Evolutionary conservation across 257 asterid species (phyloP), one percentile per base, ranked within the genome.

Genomic region (Knoxia roxburghii): DNA sequence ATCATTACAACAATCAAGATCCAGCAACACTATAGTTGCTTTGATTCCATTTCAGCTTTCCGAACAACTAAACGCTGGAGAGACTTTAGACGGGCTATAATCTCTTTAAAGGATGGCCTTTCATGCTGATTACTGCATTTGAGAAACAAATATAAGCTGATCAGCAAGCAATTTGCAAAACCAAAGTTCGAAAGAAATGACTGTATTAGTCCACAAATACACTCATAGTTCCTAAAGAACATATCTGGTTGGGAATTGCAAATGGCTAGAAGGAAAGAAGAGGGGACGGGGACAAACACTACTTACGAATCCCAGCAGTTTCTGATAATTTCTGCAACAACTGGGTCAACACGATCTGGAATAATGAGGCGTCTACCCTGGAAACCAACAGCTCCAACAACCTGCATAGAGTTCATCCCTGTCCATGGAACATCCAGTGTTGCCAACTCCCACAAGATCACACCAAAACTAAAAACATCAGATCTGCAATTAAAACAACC

Each of bases 321-420:
- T 1, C 72, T 82, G 66, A 92, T 89, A 64, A 89, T 86, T 78
- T 86, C 85, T 27, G 96, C 93, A 62, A 92, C 95, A 57, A 74
- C 68, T 13, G 94, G 91, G 80, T 92, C 94, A 73, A 92, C 82
- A 24, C 73, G 77, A 67, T 81, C 74, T 8, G 97, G 98, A 77
- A 92, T 86, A 17, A 75, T 88, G 14, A 88, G 95, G 78, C 84
- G 86, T 68, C 89, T 81, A 45, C 86, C 95, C 80, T 92, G 98
- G 78, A 86, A 92, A 29, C 97, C 98, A 77, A 92, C 98, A n/a
- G 98, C 98, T 66, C 98, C 98, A 76, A 92, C 97, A 13, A 92
- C 98, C 79, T 92, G 98, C 98, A 92, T 92, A 30, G 98, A 92
- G 85, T 92, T 90, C 97, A 89, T 79, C 75, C 85, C 98, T 58